These are phyloP conservation scores for Puccinia horiana DNA, from an alignment of 1,284 basidiomycete genomes.

Conservation along the genomic window DNA sequence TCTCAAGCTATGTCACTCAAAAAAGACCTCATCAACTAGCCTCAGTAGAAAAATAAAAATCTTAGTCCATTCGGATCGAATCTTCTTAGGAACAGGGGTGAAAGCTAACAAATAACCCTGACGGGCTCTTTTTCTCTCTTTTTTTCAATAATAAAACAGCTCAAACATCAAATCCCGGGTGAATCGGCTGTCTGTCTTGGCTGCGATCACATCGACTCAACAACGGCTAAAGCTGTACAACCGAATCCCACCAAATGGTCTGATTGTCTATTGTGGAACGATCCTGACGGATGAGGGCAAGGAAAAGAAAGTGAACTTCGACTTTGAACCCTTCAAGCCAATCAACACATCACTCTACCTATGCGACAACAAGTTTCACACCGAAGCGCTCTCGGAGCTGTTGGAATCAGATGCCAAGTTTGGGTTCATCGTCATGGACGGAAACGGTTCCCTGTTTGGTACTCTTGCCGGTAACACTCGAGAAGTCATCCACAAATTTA, in stretches of 20 bases:
- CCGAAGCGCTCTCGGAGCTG: slow-evolving; percentile 92
- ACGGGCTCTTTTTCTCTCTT: slow-evolving; percentile 38
- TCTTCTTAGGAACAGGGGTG: not conserved
- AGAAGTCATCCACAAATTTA: slow-evolving; percentile 96
- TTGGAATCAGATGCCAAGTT: slow-evolving; percentile 97
- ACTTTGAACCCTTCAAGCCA: slow-evolving; percentile 88
- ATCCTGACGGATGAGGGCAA: slow-evolving; percentile 98
- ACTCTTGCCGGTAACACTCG: slow-evolving; percentile 95
- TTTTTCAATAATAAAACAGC: not conserved
- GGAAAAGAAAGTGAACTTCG: slow-evolving; percentile 86
- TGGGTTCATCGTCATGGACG: slow-evolving; percentile 99
- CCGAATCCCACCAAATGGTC: slow-evolving; percentile 91
- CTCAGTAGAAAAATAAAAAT: not conserved
- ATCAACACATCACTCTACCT: slow-evolving; percentile 99
- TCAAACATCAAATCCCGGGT: slow-evolving; percentile 99
- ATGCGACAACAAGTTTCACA: slow-evolving; percentile 99
- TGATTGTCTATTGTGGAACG: slow-evolving; percentile 87
- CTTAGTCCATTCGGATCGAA: not conserved
- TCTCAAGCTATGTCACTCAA: not conserved
- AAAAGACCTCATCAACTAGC: not conserved
- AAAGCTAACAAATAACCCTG: not conserved
- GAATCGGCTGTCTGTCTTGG: slow-evolving; percentile 93
- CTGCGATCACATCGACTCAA: slow-evolving; percentile 98
- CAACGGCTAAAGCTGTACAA: slow-evolving; percentile 96
- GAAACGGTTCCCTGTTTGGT: slow-evolving; percentile 94